phyloP scores from a whole-genome alignment of 208 protist genomes.

The Trypanosoma lewisi region DNA sequence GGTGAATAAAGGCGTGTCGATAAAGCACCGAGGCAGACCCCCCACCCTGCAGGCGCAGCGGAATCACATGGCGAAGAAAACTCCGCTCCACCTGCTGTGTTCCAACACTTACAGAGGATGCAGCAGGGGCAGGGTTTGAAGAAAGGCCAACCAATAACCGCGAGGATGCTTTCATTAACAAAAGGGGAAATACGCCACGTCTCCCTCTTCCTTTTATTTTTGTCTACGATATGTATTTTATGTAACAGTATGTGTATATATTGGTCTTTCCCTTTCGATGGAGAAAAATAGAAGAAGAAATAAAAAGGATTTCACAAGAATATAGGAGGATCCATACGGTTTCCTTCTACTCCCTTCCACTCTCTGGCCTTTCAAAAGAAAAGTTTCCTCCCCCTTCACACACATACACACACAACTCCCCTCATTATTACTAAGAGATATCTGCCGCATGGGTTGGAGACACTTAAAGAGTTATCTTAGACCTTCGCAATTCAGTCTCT shows the following conservation, averaged over 20 bases:
- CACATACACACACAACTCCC: too few species aligned
- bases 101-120: not conserved
- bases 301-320: not conserved
- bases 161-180: slow-evolving; percentile 4
- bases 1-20: slow-evolving; percentile 72
- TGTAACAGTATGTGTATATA: not conserved
- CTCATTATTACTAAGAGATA: too few species aligned
- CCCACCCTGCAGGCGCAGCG: slow-evolving; percentile 54
- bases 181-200: not conserved
- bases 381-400: too few species aligned
- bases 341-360: not conserved
- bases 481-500: not conserved
- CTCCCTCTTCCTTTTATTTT: not conserved
- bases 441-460: too few species aligned
- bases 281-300: slow-evolving; percentile 18
- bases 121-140: not conserved
- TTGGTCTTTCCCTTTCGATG: not conserved
- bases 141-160: not conserved
- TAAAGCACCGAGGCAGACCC: slow-evolving; percentile 58
- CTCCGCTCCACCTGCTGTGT: slow-evolving; percentile 24
- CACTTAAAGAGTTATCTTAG: not conserved
- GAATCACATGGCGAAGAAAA: slow-evolving; percentile 75
- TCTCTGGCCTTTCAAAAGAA: too few species aligned
- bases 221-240: not conserved
- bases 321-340: not conserved